Base-by-base conservation (phyloP, 345 rosid species). In the Eutrema heterophyllum region DNA sequence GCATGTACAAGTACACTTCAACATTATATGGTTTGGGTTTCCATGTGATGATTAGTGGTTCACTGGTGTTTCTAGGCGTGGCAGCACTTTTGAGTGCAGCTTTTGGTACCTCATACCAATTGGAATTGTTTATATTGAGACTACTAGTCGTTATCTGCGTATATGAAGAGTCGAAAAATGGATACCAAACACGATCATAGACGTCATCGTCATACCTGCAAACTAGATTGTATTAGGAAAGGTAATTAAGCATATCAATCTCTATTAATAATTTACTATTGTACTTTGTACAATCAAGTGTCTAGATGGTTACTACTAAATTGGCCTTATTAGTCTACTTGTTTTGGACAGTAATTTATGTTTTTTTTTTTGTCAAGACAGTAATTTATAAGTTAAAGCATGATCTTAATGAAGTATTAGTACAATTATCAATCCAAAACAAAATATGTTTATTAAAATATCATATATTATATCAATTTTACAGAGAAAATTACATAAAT, bases 131-230 rank as follows among this genome's bases (percentile, higher is more conserved):
- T 39, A 59, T 79, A 81, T 68, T 6, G 77, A 80, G 12, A 10
- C 1, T 4, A 8, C 1, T 4, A 50, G 41, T 48, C 72, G 81
- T 67, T 57, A 54, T 14, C 7, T 40, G 43, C 0, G 39, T 35
- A 46, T 68, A 71, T 3, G 48, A 0, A 0, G 13, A 0, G 61
- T 0, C 4, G 2, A 4, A 67, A 5, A 0, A 14, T 13, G 85
- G 80, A 24, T 0, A 5, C 83, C 89, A 86, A 11, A 73, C 9
- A 26, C 87, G 81, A 52, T 85, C 89, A 9, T 15, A 70, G 9
- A 27, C 35, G 27, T 61, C 50, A 61, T 39, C 67, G 5, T 8
- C 5, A 40, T 61, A 61, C 24, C 67, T 35, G 67, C 16, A 54
- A 27, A 29, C 35, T 33, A 30, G 8, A 36, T 39, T 10, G 30